Percentiles rank a stretch among this genome's conserved stretches.
These are phyloP conservation scores for Thelephora ganbajun DNA, from an alignment of 768 basidiomycete genomes.

Conservation along the genomic window DNA sequence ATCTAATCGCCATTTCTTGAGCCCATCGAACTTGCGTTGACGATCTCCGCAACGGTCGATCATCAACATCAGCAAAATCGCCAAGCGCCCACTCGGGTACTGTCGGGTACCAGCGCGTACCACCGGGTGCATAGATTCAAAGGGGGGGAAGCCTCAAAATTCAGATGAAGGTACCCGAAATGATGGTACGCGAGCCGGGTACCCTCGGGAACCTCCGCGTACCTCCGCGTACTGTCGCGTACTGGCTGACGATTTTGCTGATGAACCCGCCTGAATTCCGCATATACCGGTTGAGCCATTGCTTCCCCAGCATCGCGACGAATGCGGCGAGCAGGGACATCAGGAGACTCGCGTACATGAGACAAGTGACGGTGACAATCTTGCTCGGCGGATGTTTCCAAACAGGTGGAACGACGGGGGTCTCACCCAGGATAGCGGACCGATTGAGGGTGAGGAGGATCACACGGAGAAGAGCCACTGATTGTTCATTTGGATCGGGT, in stretches of 20 bases:
- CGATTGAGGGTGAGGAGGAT: slow-evolving; percentile 7
- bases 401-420: background rate
- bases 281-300: slow-evolving; percentile 23
- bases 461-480: slow-evolving; percentile 6
- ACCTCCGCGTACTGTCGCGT: no score
- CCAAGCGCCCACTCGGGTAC: no score
- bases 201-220: no score
- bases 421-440: slow-evolving; percentile 5
- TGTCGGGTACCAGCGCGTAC: no score
- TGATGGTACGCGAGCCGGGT: no score
- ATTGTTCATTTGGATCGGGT: slow-evolving; percentile 8
- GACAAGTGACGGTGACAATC: slow-evolving; percentile 22
- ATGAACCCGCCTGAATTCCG: background rate
- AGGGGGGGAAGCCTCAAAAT: no score
- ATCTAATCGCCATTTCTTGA: slow-evolving; percentile 11
- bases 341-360: slow-evolving; percentile 25
- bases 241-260: no score
- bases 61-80: no score
- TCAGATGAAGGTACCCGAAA: no score
- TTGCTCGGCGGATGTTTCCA: slow-evolving; percentile 13
- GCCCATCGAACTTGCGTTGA: slow-evolving; percentile 10
- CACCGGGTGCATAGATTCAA: no score
- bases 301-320: slow-evolving; percentile 31
- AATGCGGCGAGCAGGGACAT: slow-evolving; percentile 30
- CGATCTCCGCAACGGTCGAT: slow-evolving; percentile 9